A percentile compares a stretch with the other conserved stretches of the same genome.
phyloP scores from a whole-genome alignment of 257 asterid species.

The Nicotiana attenuata region DNA sequence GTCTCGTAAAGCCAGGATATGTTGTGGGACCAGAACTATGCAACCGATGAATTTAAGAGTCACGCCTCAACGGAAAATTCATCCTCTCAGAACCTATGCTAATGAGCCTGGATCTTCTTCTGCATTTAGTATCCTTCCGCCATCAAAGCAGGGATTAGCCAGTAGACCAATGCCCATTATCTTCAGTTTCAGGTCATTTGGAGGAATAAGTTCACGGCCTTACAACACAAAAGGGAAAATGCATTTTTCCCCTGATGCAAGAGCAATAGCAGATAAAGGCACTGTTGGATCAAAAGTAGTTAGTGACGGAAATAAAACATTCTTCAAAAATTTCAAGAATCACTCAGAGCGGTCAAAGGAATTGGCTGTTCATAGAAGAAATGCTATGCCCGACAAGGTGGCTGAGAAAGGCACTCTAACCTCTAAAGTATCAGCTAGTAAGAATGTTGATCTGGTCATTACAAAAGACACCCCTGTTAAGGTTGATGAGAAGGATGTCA shows the following conservation, averaged over 20 bases:
- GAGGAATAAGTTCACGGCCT: constrained; percentile 22
- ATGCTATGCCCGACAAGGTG: constrained; percentile 25
- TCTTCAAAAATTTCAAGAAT: constrained; percentile 25
- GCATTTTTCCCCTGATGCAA: constrained; percentile 44
- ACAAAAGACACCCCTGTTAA: constrained; percentile 24
- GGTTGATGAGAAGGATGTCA: constrained; percentile 21
- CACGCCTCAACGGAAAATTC: constrained; percentile 25
- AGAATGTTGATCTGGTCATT: constrained; percentile 21
- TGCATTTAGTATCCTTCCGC: constrained; percentile 26
- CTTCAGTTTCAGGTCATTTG: constrained; percentile 25
- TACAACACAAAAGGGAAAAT: constrained; percentile 30
- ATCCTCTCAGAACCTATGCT: constrained; percentile 24
- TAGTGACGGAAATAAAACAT: constrained; percentile 21
- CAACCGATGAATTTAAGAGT: constrained; percentile 28
- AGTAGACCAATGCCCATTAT: constrained; percentile 25
- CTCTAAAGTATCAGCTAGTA: constrained; percentile 28
- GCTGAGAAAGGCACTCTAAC: constrained; percentile 22
- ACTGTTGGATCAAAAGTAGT: constrained; percentile 26
- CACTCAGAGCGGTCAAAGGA: constrained; percentile 27
- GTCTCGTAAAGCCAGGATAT: constrained; percentile 33
- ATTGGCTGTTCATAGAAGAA: constrained; percentile 34
- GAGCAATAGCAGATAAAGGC: constrained; percentile 22
- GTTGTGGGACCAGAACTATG: constrained; percentile 24
- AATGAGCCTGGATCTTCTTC: constrained; percentile 27
- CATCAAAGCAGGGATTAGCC: constrained; percentile 33